Evolutionary conservation across 2,329 filamentous ascomycete species (phyloP).

Genomic region (Aspergillus chevalieri): DNA sequence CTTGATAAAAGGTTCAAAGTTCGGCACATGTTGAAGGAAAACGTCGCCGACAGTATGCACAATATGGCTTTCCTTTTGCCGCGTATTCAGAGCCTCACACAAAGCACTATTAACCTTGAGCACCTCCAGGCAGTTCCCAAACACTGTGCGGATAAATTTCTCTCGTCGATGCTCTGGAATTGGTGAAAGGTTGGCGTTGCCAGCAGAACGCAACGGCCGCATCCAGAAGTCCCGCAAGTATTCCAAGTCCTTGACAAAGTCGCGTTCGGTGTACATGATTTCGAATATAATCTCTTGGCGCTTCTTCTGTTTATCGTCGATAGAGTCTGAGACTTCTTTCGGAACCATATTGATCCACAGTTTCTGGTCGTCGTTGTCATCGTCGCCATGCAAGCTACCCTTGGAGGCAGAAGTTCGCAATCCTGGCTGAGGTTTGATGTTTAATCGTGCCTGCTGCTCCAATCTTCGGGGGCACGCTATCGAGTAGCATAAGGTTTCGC

Average conservation of each 20-base stretch:
- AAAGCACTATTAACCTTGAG: slow-evolving; percentile 85
- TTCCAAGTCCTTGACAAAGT: slow-evolving; percentile 98
- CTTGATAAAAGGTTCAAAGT: slow-evolving; percentile 91
- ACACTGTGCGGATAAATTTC: slow-evolving; percentile 87
- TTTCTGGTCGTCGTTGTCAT: slow-evolving; percentile 91
- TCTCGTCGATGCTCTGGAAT: slow-evolving; percentile 84
- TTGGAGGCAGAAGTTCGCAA: slow-evolving; percentile 66
- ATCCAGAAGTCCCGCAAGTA: slow-evolving; percentile 99
- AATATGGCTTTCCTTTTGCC: slow-evolving; percentile 85
- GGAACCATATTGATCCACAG: slow-evolving; percentile 98
- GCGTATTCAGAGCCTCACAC: slow-evolving; percentile 77
- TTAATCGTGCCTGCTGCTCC: slow-evolving; percentile 90
- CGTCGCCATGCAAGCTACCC: slow-evolving; percentile 67
- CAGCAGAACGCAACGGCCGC: slow-evolving; percentile 72
- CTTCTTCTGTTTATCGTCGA: slow-evolving; percentile 90
- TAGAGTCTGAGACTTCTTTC: slow-evolving; percentile 85
- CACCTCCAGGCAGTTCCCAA: slow-evolving; percentile 93
- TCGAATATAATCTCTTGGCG: slow-evolving; percentile 97
- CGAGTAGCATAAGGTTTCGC: slow-evolving; percentile 93
- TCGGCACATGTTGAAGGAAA: slow-evolving; percentile 83
- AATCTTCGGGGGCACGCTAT: slow-evolving; percentile 91
- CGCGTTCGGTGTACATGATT: slow-evolving; percentile 95
- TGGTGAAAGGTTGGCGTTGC: slow-evolving; percentile 61
- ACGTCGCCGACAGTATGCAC: slow-evolving; percentile 89
- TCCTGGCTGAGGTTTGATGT: slow-evolving; percentile 86